These are phyloP conservation scores for Asclepias syriaca DNA, from an alignment of 257 asterid genomes.

Conservation along the genomic window DNA sequence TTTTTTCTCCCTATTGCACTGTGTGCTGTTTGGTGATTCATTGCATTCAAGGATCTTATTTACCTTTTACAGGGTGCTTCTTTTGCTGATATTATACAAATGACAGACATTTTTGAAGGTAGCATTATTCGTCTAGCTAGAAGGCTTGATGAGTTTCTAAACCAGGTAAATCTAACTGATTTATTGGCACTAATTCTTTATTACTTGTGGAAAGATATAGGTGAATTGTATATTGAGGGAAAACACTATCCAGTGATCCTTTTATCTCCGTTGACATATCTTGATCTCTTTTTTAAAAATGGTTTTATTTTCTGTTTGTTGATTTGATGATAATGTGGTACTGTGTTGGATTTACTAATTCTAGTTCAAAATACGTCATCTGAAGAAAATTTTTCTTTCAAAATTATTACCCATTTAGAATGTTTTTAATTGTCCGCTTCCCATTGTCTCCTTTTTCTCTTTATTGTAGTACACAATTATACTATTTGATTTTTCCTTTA, in stretches of 20 bases:
- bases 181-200: background rate
- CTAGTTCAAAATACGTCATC: background rate
- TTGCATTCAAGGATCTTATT: background rate
- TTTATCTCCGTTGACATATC: background rate
- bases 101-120: slow-evolving; percentile 96
- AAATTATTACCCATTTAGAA: background rate
- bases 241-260: too few relatives aligned
- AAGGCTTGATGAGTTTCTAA: slow-evolving; percentile 93
- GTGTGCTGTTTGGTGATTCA: background rate
- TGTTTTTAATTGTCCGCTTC: background rate
- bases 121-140: slow-evolving; percentile 84
- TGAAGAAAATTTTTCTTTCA: background rate
- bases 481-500: background rate
- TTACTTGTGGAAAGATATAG: background rate
- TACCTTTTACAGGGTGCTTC: slow-evolving; percentile 61
- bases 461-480: background rate
- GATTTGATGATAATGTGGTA: background rate
- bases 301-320: background rate
- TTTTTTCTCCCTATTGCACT: background rate
- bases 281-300: background rate
- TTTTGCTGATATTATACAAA: slow-evolving; percentile 66
- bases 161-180: slow-evolving; percentile 11
- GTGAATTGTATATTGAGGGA: background rate
- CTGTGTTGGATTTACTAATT: background rate
- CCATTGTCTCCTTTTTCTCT: background rate